Evolutionary conservation across 2,329 filamentous ascomycete species (phyloP).

Genomic region (Fusarium lateritium): DNA sequence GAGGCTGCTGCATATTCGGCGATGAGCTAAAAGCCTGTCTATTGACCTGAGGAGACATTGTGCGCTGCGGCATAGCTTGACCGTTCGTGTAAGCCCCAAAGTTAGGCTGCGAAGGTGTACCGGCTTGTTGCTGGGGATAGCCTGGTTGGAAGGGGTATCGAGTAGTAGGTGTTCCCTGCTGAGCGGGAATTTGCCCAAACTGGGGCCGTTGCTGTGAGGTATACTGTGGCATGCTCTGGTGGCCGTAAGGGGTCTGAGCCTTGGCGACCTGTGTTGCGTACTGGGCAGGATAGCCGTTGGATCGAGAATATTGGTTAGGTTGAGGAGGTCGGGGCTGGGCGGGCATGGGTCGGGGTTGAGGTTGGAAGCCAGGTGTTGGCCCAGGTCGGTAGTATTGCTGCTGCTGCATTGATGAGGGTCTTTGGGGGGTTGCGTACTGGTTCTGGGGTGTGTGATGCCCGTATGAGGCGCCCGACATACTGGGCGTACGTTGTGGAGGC

Average conservation of each 20-base stretch:
- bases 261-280: constrained; percentile 68
- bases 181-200: constrained; percentile 58
- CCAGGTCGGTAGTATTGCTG: constrained; percentile 63
- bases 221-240: constrained; percentile 65
- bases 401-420: constrained; percentile 61
- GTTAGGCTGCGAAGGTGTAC: constrained; percentile 56
- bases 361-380: constrained; percentile 60
- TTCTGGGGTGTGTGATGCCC: constrained; percentile 59
- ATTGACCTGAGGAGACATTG: constrained; percentile 62
- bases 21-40: constrained; percentile 58
- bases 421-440: constrained; percentile 65
- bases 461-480: constrained; percentile 58
- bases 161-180: constrained; percentile 59
- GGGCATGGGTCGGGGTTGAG: constrained; percentile 56
- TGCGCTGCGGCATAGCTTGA: constrained; percentile 57
- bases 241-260: constrained; percentile 66
- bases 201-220: constrained; percentile 63
- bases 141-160: constrained; percentile 60
- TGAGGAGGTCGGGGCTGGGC: constrained; percentile 57
- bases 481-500: constrained; percentile 57
- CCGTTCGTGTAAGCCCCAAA: constrained; percentile 62
- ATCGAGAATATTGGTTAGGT: constrained; percentile 65
- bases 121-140: constrained; percentile 57
- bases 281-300: constrained; percentile 63
- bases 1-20: constrained; percentile 55